Conservation (phyloP, 768 basidiomycete genomes). For the Suillus clintonianus region DNA sequence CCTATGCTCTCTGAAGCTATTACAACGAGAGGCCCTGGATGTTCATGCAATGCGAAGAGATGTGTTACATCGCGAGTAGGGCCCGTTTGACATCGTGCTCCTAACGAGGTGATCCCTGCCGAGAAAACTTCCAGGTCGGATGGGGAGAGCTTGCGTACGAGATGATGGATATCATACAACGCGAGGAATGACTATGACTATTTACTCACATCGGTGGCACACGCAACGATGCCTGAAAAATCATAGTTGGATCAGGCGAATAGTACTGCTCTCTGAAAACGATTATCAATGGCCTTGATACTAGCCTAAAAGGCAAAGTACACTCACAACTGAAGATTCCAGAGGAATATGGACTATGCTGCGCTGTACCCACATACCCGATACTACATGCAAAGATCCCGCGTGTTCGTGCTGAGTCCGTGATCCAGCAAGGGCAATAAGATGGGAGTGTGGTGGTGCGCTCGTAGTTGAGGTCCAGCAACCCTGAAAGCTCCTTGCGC, state of each 20-base stretch:
- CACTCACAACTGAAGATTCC: constrained; percentile 57
- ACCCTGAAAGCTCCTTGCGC: constrained; percentile 44
- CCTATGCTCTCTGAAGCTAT: background rate
- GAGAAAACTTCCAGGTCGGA: constrained; percentile 73
- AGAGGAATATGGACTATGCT: constrained; percentile 59
- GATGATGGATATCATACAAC: background rate
- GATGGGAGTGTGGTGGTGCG: constrained; percentile 53
- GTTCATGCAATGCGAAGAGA: constrained; percentile 61
- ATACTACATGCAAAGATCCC: constrained; percentile 23
- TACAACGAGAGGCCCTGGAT: constrained; percentile 44
- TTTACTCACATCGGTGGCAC: constrained; percentile 60
- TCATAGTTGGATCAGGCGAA: constrained; percentile 73
- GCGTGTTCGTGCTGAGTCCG: constrained; percentile 38
- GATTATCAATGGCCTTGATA: constrained; percentile 5
- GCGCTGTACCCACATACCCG: constrained; percentile 73
- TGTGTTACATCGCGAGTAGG: constrained; percentile 89
- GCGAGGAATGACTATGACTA: background rate
- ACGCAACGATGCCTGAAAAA: constrained; percentile 82
- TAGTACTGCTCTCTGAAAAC: constrained; percentile 53
- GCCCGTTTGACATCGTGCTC: constrained; percentile 77
- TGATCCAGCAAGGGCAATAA: constrained; percentile 52
- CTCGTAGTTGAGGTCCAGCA: constrained; percentile 50
- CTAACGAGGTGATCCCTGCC: constrained; percentile 71
- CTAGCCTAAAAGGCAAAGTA: background rate
- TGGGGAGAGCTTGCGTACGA: constrained; percentile 47